A percentile compares a stretch with the other conserved stretches of the same genome.
Conservation (phyloP, 805 yeast species). For the Blastobotrys terrestris region DNA sequence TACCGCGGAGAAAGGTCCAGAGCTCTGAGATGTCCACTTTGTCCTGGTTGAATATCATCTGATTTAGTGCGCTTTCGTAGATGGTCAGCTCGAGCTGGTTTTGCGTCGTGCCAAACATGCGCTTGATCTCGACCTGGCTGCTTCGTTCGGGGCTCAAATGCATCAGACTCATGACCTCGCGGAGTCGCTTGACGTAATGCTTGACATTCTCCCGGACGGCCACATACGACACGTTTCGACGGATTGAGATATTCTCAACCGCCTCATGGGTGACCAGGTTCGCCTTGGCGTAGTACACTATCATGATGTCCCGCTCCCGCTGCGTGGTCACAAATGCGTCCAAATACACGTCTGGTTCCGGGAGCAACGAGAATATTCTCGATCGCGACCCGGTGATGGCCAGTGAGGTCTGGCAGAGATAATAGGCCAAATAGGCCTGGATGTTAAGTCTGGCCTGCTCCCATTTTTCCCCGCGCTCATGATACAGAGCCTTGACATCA, state of each 20-base stretch:
- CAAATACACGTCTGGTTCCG: constrained; percentile 3
- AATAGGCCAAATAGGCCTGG: constrained; percentile 8
- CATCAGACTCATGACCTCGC: not conserved
- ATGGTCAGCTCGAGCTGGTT: not conserved
- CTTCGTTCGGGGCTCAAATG: not conserved
- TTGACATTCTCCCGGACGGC: not conserved
- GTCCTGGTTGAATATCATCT: not conserved
- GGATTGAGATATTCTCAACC: not conserved
- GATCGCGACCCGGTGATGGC: constrained; percentile 15
- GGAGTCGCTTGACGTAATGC: not conserved
- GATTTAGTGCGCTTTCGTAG: not conserved
- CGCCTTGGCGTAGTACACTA: not conserved
- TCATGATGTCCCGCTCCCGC: not conserved
- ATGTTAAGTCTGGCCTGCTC: not conserved
- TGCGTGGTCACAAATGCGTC: not conserved
- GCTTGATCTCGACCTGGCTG: not conserved
- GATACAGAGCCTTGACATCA: not conserved
- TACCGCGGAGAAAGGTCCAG: not conserved
- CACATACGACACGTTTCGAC: not conserved
- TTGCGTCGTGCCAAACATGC: not conserved
- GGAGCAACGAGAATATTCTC: constrained; percentile 10
- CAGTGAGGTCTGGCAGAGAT: constrained; percentile 15
- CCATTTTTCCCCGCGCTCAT: constrained; percentile 4
- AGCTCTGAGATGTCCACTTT: not conserved
- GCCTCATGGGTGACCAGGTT: not conserved